Conservation (phyloP, 2,329 filamentous ascomycete genomes). For the Aspergillus pseudotamarii region DNA sequence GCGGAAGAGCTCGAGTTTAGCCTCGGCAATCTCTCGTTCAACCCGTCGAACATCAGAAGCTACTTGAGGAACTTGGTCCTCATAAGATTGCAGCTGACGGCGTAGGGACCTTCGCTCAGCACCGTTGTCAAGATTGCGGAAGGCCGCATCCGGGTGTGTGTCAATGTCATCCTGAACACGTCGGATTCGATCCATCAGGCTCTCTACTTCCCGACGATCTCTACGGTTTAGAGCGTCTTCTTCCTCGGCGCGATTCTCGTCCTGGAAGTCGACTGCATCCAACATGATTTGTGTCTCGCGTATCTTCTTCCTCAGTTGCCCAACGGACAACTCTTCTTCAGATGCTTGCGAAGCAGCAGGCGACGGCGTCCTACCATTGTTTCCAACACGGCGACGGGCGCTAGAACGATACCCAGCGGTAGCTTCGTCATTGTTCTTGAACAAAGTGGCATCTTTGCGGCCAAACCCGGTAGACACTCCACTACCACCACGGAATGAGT, state of each 20-base stretch:
- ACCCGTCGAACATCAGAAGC: slow-evolving; percentile 89
- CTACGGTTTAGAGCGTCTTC: slow-evolving; percentile 89
- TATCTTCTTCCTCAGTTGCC: slow-evolving; percentile 90
- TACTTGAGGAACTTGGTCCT: slow-evolving; percentile 86
- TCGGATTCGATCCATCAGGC: slow-evolving; percentile 88
- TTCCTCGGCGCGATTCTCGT: slow-evolving; percentile 86
- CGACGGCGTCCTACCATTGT: slow-evolving; percentile 72
- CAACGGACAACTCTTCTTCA: slow-evolving; percentile 79
- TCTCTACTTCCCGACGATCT: slow-evolving; percentile 89
- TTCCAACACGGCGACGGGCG: slow-evolving; percentile 80
- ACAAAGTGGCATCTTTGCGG: slow-evolving; percentile 93
- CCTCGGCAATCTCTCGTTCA: slow-evolving; percentile 90
- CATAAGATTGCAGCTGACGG: slow-evolving; percentile 83
- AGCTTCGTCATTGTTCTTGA: slow-evolving; percentile 87
- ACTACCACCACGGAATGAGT: slow-evolving; percentile 74
- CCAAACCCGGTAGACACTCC: slow-evolving; percentile 59
- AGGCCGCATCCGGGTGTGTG: slow-evolving; percentile 75
- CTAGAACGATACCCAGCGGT: slow-evolving; percentile 91
- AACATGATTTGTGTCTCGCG: slow-evolving; percentile 91
- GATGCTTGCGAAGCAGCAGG: slow-evolving; percentile 69
- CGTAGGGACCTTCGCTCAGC: slow-evolving; percentile 84
- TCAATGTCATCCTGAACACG: slow-evolving; percentile 95
- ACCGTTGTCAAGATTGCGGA: slow-evolving; percentile 75
- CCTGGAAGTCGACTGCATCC: slow-evolving; percentile 94
- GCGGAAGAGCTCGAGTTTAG: slow-evolving; percentile 88